These are phyloP conservation scores for Apiospora sp. DNA, from an alignment of 2,329 filamentous ascomycete genomes.

Conservation along the genomic window DNA sequence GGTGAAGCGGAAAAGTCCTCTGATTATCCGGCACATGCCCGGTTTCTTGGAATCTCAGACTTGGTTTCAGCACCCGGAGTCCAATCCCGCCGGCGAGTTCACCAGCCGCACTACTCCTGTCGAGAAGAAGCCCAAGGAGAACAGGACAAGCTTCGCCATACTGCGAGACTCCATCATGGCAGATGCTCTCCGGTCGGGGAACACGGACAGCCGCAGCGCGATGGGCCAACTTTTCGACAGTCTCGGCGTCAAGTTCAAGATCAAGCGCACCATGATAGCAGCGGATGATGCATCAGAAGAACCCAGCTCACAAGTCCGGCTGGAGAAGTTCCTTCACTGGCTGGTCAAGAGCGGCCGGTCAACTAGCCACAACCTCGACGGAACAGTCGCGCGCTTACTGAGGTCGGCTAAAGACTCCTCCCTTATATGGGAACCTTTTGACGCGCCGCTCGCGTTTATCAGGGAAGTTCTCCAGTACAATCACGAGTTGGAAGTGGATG, in stretches of 20 bases:
- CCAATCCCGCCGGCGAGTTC: slow-evolving; percentile 5
- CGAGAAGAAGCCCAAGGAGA: background rate
- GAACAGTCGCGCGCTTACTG: slow-evolving; percentile 11
- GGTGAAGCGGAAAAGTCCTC: background rate
- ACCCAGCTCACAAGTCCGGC: background rate
- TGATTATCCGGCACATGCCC: background rate
- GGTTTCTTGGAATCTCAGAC: slow-evolving; percentile 15
- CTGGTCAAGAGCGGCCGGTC: background rate
- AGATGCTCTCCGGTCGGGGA: background rate
- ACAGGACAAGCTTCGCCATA: slow-evolving; percentile 5
- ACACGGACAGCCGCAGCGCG: background rate
- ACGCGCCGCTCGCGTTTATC: slow-evolving; percentile 29
- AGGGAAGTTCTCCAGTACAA: slow-evolving; percentile 31
- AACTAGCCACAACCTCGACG: background rate
- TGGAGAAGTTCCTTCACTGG: slow-evolving; percentile 14
- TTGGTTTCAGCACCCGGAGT: slow-evolving; percentile 22
- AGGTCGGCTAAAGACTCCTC: background rate
- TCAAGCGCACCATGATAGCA: background rate
- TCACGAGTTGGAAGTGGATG: background rate
- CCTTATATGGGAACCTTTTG: slow-evolving; percentile 24
- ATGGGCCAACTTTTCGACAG: slow-evolving; percentile 16
- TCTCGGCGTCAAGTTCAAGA: slow-evolving; percentile 16
- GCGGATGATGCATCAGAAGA: background rate
- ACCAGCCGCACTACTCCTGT: background rate
- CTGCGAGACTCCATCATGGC: slow-evolving; percentile 22